Evolutionary conservation across 371 early-diverging fungal species (phyloP).

Genomic region (Rhizopus microsporus): DNA sequence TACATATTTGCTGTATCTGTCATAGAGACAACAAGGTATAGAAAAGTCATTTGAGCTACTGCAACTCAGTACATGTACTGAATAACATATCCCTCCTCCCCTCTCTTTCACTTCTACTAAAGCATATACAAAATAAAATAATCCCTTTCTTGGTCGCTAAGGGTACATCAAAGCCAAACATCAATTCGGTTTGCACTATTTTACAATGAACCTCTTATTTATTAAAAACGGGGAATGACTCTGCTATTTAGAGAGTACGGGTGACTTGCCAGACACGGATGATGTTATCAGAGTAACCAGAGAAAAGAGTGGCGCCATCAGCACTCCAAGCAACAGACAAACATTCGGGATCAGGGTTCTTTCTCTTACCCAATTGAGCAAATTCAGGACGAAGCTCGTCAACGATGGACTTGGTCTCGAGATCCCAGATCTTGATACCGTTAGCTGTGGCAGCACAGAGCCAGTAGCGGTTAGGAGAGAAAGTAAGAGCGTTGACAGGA

Average conservation of each 20-base stretch:
- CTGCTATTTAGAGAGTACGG: conserved; percentile 43
- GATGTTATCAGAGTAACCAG: conserved; percentile 94
- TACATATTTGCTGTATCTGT: too few relatives aligned
- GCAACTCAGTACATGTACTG: too few relatives aligned
- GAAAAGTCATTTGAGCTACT: too few relatives aligned
- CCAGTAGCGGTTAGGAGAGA: conserved; percentile 99
- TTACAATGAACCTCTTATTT: conserved; percentile 16
- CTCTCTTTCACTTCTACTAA: too few relatives aligned
- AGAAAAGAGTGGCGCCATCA: conserved; percentile 94
- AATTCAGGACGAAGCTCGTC: conserved; percentile 91
- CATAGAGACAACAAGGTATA: too few relatives aligned
- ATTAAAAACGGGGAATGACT: conserved; percentile 44
- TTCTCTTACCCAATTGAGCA: conserved; percentile 69
- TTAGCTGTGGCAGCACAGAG: conserved; percentile 95
- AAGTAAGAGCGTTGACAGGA: conserved; percentile 91
- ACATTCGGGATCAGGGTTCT: conserved; percentile 72
- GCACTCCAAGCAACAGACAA: conserved; percentile 96
- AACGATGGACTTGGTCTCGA: conserved; percentile 92
- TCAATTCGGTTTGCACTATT: background rate
- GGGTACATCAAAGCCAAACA: too few relatives aligned
- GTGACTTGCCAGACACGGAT: conserved; percentile 91
- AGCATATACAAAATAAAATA: too few relatives aligned
- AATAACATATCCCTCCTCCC: too few relatives aligned
- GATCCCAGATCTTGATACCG: conserved; percentile 98
- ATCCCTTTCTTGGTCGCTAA: too few relatives aligned